Evolutionary conservation across 2,329 filamentous ascomycete species (phyloP).

Genomic region (Epichloe scottii): DNA sequence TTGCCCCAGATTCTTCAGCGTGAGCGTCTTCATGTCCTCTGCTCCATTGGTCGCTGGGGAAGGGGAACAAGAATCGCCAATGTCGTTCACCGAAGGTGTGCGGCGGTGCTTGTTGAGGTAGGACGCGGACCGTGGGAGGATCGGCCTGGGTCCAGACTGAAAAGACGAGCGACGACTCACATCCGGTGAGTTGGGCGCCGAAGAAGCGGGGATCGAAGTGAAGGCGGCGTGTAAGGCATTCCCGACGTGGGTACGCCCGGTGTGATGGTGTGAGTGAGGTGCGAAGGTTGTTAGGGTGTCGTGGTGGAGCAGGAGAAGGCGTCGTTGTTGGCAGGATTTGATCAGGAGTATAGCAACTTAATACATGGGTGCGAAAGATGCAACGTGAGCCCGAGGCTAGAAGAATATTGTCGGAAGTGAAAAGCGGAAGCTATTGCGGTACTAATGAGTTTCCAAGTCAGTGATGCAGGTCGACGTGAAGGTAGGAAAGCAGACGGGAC

Average conservation of each 20-base stretch:
- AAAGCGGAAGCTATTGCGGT: background rate
- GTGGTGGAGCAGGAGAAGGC: background rate
- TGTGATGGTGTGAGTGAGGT: conserved; percentile 4
- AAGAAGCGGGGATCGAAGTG: conserved; percentile 51
- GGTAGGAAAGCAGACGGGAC: background rate
- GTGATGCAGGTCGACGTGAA: background rate
- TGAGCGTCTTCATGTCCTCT: conserved; percentile 13
- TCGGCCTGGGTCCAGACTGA: conserved; percentile 35
- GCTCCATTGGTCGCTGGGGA: conserved; percentile 16
- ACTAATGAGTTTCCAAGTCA: background rate
- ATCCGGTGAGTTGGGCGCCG: conserved; percentile 42
- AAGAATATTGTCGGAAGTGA: background rate
- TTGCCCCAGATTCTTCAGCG: conserved; percentile 31
- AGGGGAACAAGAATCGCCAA: conserved; percentile 20
- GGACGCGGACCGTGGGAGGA: conserved; percentile 50
- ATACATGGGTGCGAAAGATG: background rate
- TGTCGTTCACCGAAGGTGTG: conserved; percentile 33
- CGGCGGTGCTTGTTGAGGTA: conserved; percentile 53
- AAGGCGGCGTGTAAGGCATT: conserved; percentile 85
- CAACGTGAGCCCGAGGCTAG: background rate
- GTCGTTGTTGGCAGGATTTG: background rate
- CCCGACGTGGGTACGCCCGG: conserved; percentile 21
- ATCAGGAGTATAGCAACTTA: background rate
- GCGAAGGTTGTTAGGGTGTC: background rate
- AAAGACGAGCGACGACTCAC: conserved; percentile 47